Evolutionary conservation across 2,329 filamentous ascomycete species (phyloP), one percentile per base, ranked within the genome.

Genomic region (Pleochaeta shiraiana): DNA sequence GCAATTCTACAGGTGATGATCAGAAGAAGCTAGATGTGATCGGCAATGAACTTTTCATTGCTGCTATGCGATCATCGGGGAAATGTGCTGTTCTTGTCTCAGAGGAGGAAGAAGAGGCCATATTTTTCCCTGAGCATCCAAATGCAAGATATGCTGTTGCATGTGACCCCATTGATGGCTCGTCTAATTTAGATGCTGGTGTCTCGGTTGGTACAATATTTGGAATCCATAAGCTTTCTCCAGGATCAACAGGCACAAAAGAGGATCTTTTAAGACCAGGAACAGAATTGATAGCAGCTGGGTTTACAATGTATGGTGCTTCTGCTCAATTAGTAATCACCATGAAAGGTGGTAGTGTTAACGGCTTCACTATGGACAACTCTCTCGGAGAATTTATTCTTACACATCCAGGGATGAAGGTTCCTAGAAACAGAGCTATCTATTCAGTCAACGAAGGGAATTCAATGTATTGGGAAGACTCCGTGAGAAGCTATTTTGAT

Each of bases 281-380:
- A 65, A 92, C 88, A 1, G 91, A 96, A 76, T 83, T 97, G 69
- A 83, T 97, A 24, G 92, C 93, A 39, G 86, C 89, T 26, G 93
- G 93, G n/a, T 98, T 98, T 81, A 98, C 93, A 76, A 98, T 98
- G 93, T 98, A 98, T 77, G 93, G 93, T 73, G 93, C 93, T 70
- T 96, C 91, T 2, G 85, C 93, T 3, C 92, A 97, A 78, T 81
- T 98, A 57, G 93, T 98, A 72, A 87, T 98, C 73, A 98, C 93
- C 70, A 96, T 97, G 90, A 88, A 87, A 76, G 89, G 85, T 69
- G 88, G 91, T 68, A 82, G 78, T 67, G 93, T 98, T 76, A 96
- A 97, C 77, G 93, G 93, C 72, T 98, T 98, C 81, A 98, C 93
- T 30, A 84, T 98, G 72, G 93, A 98, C 78, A 95, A 88, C 75